Base-by-base conservation (phyloP, 371 early-diverging fungal genomes). In the Entomophthora muscae region DNA sequence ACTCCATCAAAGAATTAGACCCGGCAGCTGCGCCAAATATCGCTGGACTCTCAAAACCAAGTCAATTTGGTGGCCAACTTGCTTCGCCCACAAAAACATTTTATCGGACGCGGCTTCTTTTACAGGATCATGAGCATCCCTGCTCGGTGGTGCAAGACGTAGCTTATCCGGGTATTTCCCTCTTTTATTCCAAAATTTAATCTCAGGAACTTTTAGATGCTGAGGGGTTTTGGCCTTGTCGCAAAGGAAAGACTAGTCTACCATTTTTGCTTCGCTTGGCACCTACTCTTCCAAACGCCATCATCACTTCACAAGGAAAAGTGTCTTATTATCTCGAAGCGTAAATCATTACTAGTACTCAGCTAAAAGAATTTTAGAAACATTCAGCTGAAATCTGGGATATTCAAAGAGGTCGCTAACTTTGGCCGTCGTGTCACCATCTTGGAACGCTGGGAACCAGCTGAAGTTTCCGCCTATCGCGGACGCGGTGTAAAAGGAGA, bases 361-460 rank as follows among this genome's bases (percentile, higher is more conserved):
- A 30, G n/a, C 32, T 64, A 29, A 3, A 10, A n/a, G n/a, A n/a
- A n/a, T n/a, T n/a, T 29, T 59, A 71, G 71, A 17, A 69, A 67
- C 22, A 67, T 67, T 1, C 23, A 59, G 0, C 62, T 66, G 56
- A 71, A 71, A 51, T 61, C 66, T 24, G 65, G 68, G 32, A 67
- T 66, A 0, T 57, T 33, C 29, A 71, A 69, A 32, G 70, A 71
- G 53, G 56, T 65, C 17, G 64, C 69, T 33, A 67, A 69, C 22
- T 68, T 67, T 24, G 56, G 68, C 0, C 65, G 70, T 0, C 66
- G 66, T n/a, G 70, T 68, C 13, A 66, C 63, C 23, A 70, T 72
- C 26, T 70, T 70, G 27, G 72, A 72, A 57, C 66, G 68, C 7
- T 72, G 72, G 72, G 67, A 70, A 1, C 65, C 70, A 2, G 69